These are phyloP conservation scores for Mycena epipterygia DNA, from an alignment of 768 basidiomycete species.

Conservation along the genomic window DNA sequence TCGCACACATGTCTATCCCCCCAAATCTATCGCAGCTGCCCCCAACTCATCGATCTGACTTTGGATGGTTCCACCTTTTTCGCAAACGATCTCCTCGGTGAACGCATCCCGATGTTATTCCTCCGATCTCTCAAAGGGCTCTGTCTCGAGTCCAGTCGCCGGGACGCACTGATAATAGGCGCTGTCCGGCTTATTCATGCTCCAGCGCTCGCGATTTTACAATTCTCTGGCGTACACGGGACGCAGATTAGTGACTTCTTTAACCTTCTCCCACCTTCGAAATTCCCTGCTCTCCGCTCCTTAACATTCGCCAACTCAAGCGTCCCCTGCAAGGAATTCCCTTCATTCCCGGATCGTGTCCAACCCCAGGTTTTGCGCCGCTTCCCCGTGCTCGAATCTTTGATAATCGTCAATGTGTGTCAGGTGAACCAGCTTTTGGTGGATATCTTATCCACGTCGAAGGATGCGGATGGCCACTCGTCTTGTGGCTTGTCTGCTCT, in stretches of 20 bases:
- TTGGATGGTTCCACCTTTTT: constrained; percentile 16
- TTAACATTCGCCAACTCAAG: constrained; percentile 7
- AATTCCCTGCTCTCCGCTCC: constrained; percentile 6
- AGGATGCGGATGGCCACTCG: neutral
- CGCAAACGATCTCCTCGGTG: neutral
- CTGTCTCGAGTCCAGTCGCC: neutral
- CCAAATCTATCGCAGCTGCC: neutral
- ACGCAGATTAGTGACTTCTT: constrained; percentile 11
- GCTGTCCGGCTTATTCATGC: neutral
- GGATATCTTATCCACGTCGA: neutral
- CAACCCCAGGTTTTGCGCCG: neutral
- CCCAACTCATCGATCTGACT: constrained; percentile 13
- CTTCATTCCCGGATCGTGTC: neutral
- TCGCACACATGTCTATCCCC: neutral
- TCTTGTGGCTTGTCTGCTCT: neutral
- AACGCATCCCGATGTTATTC: neutral
- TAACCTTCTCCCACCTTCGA: neutral
- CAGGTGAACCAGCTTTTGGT: neutral
- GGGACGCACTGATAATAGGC: neutral
- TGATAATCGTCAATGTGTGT: constrained; percentile 17
- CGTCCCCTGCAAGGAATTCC: neutral
- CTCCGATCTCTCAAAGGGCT: constrained; percentile 10
- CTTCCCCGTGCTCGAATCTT: neutral
- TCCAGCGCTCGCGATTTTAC: constrained; percentile 9
- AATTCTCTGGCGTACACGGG: constrained; percentile 6